These are phyloP conservation scores for Sclerotinia nivalis DNA, from an alignment of 2,329 filamentous ascomycete species.

Conservation along the genomic window DNA sequence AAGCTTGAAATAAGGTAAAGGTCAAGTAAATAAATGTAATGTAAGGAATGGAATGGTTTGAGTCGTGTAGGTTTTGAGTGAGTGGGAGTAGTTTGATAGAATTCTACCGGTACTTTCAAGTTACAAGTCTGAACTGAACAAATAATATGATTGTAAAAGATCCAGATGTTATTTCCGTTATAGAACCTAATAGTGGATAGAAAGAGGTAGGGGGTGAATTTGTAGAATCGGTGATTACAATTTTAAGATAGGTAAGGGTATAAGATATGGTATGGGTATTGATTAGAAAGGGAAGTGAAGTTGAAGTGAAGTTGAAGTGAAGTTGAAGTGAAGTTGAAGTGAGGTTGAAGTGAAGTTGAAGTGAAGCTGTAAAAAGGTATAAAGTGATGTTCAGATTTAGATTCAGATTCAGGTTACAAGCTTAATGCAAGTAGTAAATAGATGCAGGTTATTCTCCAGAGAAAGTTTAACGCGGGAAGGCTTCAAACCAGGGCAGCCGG, in stretches of 20 bases:
- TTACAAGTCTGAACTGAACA: not conserved
- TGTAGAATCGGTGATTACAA: not conserved
- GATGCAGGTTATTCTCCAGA: not conserved
- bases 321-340: too few relatives aligned
- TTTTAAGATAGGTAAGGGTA: not conserved
- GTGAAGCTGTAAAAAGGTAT: not conserved
- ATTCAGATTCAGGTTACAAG: not conserved
- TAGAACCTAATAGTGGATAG: not conserved
- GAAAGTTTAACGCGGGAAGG: not conserved
- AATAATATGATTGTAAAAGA: not conserved
- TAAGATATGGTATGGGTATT: not conserved
- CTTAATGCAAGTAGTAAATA: not conserved
- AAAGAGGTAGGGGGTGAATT: not conserved
- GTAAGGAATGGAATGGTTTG: not conserved
- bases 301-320: not conserved
- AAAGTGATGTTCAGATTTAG: not conserved
- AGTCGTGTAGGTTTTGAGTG: not conserved
- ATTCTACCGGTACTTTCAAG: not conserved
- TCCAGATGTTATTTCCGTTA: not conserved
- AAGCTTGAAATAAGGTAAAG: not conserved
- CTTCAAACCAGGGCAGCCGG: not conserved
- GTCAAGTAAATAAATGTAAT: not conserved
- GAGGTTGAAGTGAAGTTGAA: not conserved
- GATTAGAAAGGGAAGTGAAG: not conserved
- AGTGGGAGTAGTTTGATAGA: not conserved